These are phyloP conservation scores for Meira miltonrushii DNA, from an alignment of 1,284 basidiomycete genomes.

Conservation along the genomic window DNA sequence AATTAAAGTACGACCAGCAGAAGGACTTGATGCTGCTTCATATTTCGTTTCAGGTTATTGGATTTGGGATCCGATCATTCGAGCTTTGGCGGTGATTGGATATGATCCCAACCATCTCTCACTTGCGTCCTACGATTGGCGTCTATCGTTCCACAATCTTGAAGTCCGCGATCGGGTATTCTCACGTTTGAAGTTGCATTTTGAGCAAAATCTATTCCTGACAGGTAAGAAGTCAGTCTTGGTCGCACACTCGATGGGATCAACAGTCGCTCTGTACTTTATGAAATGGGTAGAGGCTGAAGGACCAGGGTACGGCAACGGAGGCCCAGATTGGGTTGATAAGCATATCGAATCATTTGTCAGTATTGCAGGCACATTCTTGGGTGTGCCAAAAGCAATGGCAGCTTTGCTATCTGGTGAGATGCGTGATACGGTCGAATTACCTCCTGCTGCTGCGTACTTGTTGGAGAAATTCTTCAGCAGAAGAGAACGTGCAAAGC, in stretches of 20 bases:
- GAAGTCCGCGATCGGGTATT: constrained; percentile 92
- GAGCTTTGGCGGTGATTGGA: constrained; percentile 68
- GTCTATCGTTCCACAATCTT: constrained; percentile 79
- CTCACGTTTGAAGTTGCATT: constrained; percentile 72
- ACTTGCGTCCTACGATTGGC: constrained; percentile 54
- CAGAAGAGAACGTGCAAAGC: constrained; percentile 74
- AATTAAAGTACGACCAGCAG: constrained; percentile 84
- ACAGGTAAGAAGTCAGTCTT: constrained; percentile 79
- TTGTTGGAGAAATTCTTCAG: constrained; percentile 67
- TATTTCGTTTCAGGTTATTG: constrained; percentile 82
- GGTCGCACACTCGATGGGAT: constrained; percentile 66
- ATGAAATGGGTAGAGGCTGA: constrained; percentile 91
- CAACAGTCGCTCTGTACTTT: constrained; percentile 43
- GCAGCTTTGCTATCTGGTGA: constrained; percentile 86
- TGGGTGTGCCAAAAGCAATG: constrained; percentile 81
- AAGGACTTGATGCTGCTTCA: constrained; percentile 70
- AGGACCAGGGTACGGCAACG: constrained; percentile 65
- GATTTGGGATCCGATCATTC: constrained; percentile 90
- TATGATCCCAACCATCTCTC: constrained; percentile 49
- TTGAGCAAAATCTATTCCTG: constrained; percentile 73
- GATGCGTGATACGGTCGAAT: constrained; percentile 84
- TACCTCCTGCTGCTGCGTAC: constrained; percentile 78
- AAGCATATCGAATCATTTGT: constrained; percentile 56
- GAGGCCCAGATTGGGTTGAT: constrained; percentile 87
- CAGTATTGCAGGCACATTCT: constrained; percentile 78